A percentile compares a stretch with the other conserved stretches of the same genome.
Conservation (phyloP, 2,329 filamentous ascomycete genomes). For the Magnaporthiopsis rhizophila region DNA sequence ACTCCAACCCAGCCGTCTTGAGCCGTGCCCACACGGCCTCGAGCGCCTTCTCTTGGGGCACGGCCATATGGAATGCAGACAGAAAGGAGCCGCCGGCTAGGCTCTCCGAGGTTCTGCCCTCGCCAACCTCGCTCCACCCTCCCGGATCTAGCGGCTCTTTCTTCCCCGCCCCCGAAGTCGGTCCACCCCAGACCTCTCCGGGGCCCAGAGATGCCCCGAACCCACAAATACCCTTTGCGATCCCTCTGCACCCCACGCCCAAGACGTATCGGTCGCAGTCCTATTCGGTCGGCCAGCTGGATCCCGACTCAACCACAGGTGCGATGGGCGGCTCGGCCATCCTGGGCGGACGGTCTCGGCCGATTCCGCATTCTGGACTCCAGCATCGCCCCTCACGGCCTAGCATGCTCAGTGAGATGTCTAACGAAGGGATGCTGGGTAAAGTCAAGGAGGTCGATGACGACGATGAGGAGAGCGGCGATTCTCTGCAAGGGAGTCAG, state of each 20-base stretch:
- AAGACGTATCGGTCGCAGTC: conserved; percentile 95
- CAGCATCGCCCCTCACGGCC: conserved; percentile 76
- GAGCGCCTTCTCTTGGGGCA: conserved; percentile 61
- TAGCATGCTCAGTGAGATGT: conserved; percentile 68
- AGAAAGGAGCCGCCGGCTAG: conserved; percentile 71
- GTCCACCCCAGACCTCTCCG: conserved; percentile 40
- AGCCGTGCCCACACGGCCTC: conserved; percentile 37
- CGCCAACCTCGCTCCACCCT: conserved; percentile 57
- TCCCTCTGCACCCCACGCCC: conserved; percentile 79
- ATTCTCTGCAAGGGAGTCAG: conserved; percentile 45
- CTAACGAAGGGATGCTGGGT: conserved; percentile 53
- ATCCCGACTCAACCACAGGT: conserved; percentile 49
- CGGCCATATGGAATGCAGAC: conserved; percentile 74
- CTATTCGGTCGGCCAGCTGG: conserved; percentile 87
- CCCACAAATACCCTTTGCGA: conserved; percentile 72
- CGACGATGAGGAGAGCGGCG: conserved; percentile 52
- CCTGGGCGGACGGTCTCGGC: conserved; percentile 42
- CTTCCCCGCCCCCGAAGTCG: conserved; percentile 41
- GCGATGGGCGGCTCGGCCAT: conserved; percentile 39
- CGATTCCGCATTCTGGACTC: conserved; percentile 55
- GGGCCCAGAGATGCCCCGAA: conserved; percentile 46
- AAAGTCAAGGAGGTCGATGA: conserved; percentile 66
- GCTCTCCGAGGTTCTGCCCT: conserved; percentile 66
- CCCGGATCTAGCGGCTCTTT: conserved; percentile 33
- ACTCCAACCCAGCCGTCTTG: conserved; percentile 35